Percentiles rank a stretch among this genome's conserved stretches.
phyloP scores from a whole-genome alignment of 2,329 filamentous ascomycete species.

The Fusarium sp. region DNA sequence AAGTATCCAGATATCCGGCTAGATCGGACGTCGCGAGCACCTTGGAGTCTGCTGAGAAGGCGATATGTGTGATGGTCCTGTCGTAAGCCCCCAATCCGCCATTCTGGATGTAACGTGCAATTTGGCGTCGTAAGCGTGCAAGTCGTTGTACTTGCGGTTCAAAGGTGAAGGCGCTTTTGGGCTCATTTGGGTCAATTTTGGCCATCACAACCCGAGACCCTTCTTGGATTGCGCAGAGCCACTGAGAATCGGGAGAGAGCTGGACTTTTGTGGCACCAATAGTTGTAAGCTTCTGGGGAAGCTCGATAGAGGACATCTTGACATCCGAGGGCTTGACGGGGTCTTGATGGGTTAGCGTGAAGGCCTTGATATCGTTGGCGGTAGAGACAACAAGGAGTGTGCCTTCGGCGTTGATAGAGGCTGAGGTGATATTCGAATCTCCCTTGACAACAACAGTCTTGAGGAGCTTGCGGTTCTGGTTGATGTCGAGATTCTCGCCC shows the following conservation, averaged over 20 bases:
- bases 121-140: conserved; percentile 64
- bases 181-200: conserved; percentile 37
- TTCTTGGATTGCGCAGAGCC: conserved; percentile 74
- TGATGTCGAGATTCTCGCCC: conserved; percentile 56
- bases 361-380: conserved; percentile 79
- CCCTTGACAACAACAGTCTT: conserved; percentile 77
- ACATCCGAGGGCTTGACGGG: conserved; percentile 68
- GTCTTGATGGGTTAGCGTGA: conserved; percentile 70
- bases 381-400: conserved; percentile 83
- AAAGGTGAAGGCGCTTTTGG: conserved; percentile 43
- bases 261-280: conserved; percentile 76
- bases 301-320: conserved; percentile 75
- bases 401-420: conserved; percentile 77
- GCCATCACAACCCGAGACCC: conserved; percentile 68
- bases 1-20: conserved; percentile 88
- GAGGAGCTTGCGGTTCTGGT: conserved; percentile 72
- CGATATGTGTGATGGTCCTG: conserved; percentile 76
- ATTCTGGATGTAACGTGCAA: conserved; percentile 66
- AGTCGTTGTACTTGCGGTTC: conserved; percentile 57
- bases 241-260: conserved; percentile 77
- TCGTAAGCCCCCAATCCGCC: conserved; percentile 82
- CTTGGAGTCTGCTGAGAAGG: conserved; percentile 84
- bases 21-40: conserved; percentile 85
- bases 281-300: conserved; percentile 67
- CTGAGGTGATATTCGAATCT: conserved; percentile 86